These are phyloP conservation scores for Penicillium occitanis DNA, from an alignment of 2,329 filamentous ascomycete species.

Conservation along the genomic window DNA sequence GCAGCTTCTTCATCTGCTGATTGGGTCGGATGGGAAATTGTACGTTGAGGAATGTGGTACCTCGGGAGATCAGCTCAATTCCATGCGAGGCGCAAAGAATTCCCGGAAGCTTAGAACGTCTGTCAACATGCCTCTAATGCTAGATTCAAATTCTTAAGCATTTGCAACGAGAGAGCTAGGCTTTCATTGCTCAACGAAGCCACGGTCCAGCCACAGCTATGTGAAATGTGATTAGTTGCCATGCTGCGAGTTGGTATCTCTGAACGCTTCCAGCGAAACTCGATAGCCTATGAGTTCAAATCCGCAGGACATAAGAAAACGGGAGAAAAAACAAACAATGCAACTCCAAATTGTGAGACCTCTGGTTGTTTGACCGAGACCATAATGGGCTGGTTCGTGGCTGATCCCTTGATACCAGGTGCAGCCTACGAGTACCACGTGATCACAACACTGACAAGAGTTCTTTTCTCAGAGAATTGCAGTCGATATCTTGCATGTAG, in stretches of 20 bases:
- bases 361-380: background rate
- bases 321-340: background rate
- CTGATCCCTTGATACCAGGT: background rate
- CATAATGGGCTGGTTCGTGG: background rate
- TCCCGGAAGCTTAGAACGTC: background rate
- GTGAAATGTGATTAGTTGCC: conserved; percentile 46
- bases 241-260: background rate
- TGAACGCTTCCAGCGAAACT: background rate
- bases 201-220: conserved; percentile 25
- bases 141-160: background rate
- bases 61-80: conserved; percentile 14
- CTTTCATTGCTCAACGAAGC: conserved; percentile 34
- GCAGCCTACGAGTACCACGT: background rate
- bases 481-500: background rate
- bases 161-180: background rate
- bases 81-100: conserved; percentile 4
- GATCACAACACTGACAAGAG: background rate
- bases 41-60: conserved; percentile 13
- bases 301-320: background rate
- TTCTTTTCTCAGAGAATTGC: background rate
- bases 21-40: conserved; percentile 10
- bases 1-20: background rate
- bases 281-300: background rate
- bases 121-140: background rate
- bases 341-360: background rate